Evolutionary conservation across 1,139 yeast species (phyloP).

Genomic region (Petasospora rhodanensis): DNA sequence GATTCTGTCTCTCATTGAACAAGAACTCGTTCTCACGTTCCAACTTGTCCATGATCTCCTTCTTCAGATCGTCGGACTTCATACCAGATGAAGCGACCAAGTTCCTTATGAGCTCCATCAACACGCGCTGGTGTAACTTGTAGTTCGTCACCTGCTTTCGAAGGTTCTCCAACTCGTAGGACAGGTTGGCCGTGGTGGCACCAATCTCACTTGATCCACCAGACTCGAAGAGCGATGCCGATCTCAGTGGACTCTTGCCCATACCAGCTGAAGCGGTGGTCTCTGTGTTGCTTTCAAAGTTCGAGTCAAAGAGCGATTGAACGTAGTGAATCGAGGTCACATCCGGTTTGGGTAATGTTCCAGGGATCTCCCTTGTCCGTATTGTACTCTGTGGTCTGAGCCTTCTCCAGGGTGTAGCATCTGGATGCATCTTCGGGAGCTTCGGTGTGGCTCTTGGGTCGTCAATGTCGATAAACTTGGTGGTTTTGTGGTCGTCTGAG

Average conservation of each 20-base stretch:
- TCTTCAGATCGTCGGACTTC: slow-evolving; percentile 21
- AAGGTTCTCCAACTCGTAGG: slow-evolving; percentile 27
- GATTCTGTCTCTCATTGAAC: slow-evolving; percentile 15
- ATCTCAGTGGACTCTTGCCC: slow-evolving; percentile 16
- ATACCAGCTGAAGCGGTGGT: slow-evolving; percentile 4
- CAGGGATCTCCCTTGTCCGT: too few species aligned
- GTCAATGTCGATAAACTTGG: slow-evolving; percentile 25
- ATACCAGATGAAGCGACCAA: slow-evolving; percentile 23
- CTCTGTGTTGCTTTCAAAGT: slow-evolving; percentile 3
- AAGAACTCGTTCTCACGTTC: slow-evolving; percentile 21
- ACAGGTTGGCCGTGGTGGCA: slow-evolving; percentile 20
- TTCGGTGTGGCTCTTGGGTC: slow-evolving; percentile 22
- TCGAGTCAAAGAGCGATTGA: slow-evolving; percentile 19
- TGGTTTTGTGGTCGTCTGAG: slow-evolving; percentile 7
- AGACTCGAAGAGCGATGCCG: slow-evolving; percentile 20
- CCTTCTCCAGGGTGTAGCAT: slow-evolving; percentile 31
- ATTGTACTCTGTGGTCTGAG: slow-evolving; percentile 22
- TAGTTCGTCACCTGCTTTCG: slow-evolving; percentile 32
- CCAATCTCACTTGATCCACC: slow-evolving; percentile 19
- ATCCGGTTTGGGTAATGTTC: slow-evolving; percentile 10
- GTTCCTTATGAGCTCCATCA: slow-evolving; percentile 32
- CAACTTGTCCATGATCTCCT: slow-evolving; percentile 26
- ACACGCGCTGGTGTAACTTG: slow-evolving; percentile 30
- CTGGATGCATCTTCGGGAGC: slow-evolving; percentile 28
- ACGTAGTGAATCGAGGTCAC: slow-evolving; percentile 18